Conservation (phyloP, 2,329 filamentous ascomycete genomes). For the Paecilomyces fulvus region DNA sequence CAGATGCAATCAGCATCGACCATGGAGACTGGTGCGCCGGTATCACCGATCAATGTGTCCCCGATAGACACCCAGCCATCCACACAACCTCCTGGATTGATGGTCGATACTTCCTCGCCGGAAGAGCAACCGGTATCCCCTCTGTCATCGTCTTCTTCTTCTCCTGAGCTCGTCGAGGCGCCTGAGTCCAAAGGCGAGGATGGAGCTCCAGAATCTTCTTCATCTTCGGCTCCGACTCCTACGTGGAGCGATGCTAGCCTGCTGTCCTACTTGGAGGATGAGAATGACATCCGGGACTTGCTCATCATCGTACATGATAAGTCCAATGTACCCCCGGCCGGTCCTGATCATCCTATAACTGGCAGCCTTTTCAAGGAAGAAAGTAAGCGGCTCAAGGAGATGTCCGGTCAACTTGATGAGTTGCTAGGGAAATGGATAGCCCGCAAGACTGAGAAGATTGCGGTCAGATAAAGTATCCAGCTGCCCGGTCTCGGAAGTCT, state of each 20-base stretch:
- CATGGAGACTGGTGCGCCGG: constrained; percentile 43
- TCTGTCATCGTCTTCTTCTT: constrained; percentile 56
- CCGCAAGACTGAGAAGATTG: constrained; percentile 28
- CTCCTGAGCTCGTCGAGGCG: constrained; percentile 20
- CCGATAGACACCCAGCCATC: constrained; percentile 39
- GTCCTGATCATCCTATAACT: constrained; percentile 77
- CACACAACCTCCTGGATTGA: constrained; percentile 53
- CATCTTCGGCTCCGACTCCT: constrained; percentile 48
- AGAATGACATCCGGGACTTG: constrained; percentile 80
- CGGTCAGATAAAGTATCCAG: constrained; percentile 7
- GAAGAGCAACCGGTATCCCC: constrained; percentile 53
- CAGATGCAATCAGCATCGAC: constrained; percentile 11
- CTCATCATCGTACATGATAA: constrained; percentile 90
- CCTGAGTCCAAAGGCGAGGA: constrained; percentile 24
- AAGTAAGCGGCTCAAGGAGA: constrained; percentile 74
- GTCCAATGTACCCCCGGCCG: constrained; percentile 67
- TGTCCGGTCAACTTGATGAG: constrained; percentile 81
- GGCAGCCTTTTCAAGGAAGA: constrained; percentile 76
- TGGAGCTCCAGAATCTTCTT: constrained; percentile 44
- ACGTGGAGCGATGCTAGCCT: constrained; percentile 83
- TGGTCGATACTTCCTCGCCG: constrained; percentile 63
- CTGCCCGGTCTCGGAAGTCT: not conserved
- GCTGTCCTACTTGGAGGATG: constrained; percentile 82
- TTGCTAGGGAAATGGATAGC: constrained; percentile 74
- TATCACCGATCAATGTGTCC: constrained; percentile 61